Evolutionary conservation across 495 filamentous ascomycete genomes (phyloP), one percentile per base, ranked within the genome.

Genomic region (Pseudoneurospora amorphoporcata): DNA sequence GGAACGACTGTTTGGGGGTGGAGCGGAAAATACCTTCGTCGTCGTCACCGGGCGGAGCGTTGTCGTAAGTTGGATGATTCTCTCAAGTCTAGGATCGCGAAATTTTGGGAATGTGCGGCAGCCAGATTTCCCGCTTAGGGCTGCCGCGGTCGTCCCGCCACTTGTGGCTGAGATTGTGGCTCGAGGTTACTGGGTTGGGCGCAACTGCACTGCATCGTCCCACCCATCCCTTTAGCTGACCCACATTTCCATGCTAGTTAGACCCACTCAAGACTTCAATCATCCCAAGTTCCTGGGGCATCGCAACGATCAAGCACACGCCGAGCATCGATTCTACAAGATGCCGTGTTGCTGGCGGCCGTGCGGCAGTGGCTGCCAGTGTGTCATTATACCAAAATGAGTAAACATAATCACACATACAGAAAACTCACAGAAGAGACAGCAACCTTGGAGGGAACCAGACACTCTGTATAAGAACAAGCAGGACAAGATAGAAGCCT

Each of bases 101-200:
- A 81, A 81, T 81, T 81, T 79, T 79, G 78, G 76, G 77, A 80
- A 78, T 80, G 77, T 80, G 79, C 75, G 77, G 75, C 71, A 47
- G 70, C 68, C 69, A 40, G 69, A 71, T 79, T 76, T 71, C 75
- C 72, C 72, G 76, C 76, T 79, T 80, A 80, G 79, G 79, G 79
- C 77, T 80, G 77, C 72, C 53, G 53, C 53, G 53, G 53, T 40
- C 12, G 29, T 3, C 53, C 53, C 53, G 53, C 53, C 53, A 65
- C 53, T 16, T 17, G 53, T 61, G 53, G 53, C 53, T 61, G 53
- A 16, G 14, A 0, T 8, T 65, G 53, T 65, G 53, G 53, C 53
- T 32, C 37, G 12, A 2, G 53, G 53, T 8, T 12, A 61, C 53
- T 3, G 12, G 29, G 29, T 61, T 35, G 53, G 53, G 23, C 23